phyloP scores from a whole-genome alignment of 2,329 filamentous ascomycete genomes.

The Hypoxylon sp. region DNA sequence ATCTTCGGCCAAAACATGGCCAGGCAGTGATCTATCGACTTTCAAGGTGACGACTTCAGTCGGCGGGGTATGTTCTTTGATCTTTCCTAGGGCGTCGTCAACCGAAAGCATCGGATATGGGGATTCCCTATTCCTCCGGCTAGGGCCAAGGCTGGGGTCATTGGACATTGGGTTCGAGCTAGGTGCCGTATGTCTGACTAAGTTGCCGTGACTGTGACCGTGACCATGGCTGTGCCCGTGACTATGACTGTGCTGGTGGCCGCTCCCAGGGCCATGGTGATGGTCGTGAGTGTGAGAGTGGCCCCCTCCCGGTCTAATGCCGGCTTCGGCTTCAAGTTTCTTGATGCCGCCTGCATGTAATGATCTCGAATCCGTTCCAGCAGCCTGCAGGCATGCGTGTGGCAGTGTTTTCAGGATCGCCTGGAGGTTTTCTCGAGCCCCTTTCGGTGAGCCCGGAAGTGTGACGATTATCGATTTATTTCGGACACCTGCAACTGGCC shows the following conservation, averaged over 20 bases:
- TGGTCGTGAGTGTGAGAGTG: slow-evolving; percentile 50
- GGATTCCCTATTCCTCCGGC: slow-evolving; percentile 82
- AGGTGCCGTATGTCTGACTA: slow-evolving; percentile 79
- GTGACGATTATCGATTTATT: slow-evolving; percentile 87
- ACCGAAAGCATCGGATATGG: slow-evolving; percentile 95
- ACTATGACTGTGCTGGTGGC: slow-evolving; percentile 65
- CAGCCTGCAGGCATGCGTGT: slow-evolving; percentile 92
- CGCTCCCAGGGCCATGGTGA: slow-evolving; percentile 48
- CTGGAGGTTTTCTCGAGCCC: slow-evolving; percentile 92
- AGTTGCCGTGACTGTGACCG: slow-evolving; percentile 71
- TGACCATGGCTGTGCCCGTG: slow-evolving; percentile 67
- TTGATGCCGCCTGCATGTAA: slow-evolving; percentile 85
- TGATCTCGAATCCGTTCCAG: slow-evolving; percentile 82
- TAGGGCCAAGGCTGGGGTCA: slow-evolving; percentile 70
- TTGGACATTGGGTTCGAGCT: slow-evolving; percentile 70
- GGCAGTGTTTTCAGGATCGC: slow-evolving; percentile 90
- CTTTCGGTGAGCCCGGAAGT: slow-evolving; percentile 93
- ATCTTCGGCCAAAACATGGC: slow-evolving; percentile 84
- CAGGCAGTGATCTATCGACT: slow-evolving; percentile 76
- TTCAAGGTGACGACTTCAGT: slow-evolving; percentile 68
- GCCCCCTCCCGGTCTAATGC: slow-evolving; percentile 59
- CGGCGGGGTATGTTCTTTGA: slow-evolving; percentile 78
- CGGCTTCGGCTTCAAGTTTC: slow-evolving; percentile 87
- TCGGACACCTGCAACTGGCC: slow-evolving; percentile 89
- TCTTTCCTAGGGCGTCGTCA: slow-evolving; percentile 79